A percentile compares a stretch with the other conserved stretches of the same genome.
phyloP scores from a whole-genome alignment of 1,284 basidiomycete genomes.

The Xerocomus cyaneibrunnescens region DNA sequence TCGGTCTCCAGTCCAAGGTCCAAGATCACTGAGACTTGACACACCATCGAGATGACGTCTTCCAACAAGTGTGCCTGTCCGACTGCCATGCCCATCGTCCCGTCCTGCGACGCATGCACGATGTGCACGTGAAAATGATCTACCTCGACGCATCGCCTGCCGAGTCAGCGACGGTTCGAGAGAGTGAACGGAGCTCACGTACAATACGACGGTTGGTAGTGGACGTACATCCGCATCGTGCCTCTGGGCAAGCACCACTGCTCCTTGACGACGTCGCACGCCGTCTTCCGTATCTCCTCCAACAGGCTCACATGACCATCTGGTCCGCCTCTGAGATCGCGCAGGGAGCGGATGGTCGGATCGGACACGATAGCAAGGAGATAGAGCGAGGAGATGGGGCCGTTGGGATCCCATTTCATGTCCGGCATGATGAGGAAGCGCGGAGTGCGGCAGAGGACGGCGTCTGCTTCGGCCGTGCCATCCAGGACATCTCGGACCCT shows the following conservation, averaged over 20 bases:
- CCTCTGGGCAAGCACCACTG: constrained; percentile 62
- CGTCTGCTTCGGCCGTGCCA: constrained; percentile 74
- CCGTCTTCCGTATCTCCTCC: constrained; percentile 59
- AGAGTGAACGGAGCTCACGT: constrained; percentile 34
- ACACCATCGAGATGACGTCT: constrained; percentile 81
- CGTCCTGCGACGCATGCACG: constrained; percentile 68
- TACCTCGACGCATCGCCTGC: constrained; percentile 33
- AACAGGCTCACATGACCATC: constrained; percentile 70
- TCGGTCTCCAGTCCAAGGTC: not conserved
- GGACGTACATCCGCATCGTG: constrained; percentile 79
- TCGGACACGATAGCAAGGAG: constrained; percentile 70
- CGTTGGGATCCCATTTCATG: constrained; percentile 90
- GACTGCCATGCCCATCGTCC: constrained; percentile 71
- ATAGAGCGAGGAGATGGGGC: constrained; percentile 63
- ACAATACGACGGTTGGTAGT: constrained; percentile 98
- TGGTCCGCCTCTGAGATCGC: constrained; percentile 60
- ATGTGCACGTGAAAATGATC: constrained; percentile 97
- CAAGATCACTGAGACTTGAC: constrained; percentile 18
- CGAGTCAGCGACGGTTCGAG: not conserved
- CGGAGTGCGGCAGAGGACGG: constrained; percentile 21
- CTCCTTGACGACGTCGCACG: constrained; percentile 51
- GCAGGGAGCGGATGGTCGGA: constrained; percentile 59
- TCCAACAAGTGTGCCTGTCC: constrained; percentile 95
- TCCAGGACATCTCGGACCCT: constrained; percentile 90
- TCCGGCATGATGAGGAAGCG: constrained; percentile 83